phyloP scores from a whole-genome alignment of 495 filamentous ascomycete species.

The Venustampulla echinocandica region DNA sequence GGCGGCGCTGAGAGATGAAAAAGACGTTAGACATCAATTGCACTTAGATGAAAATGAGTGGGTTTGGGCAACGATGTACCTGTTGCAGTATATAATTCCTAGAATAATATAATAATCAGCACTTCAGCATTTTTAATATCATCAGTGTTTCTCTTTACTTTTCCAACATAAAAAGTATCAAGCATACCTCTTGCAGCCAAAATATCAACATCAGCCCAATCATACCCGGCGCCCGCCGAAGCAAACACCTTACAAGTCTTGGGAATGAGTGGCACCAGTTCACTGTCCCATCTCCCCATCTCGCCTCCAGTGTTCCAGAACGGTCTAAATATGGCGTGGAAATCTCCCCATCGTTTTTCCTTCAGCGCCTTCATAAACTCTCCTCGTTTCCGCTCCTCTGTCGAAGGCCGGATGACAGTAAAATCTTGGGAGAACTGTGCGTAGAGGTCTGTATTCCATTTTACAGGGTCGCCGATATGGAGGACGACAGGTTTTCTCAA shows the following conservation, averaged over 20 bases:
- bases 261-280: conserved; percentile 59
- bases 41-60: background rate
- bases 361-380: conserved; percentile 56
- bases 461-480: conserved; percentile 60
- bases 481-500: conserved; percentile 45
- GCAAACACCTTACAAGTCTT: conserved; percentile 58
- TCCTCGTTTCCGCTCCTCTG: conserved; percentile 40
- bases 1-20: conserved; percentile 31
- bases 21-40: background rate
- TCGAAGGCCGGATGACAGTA: conserved; percentile 46
- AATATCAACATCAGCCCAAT: conserved; percentile 66
- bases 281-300: conserved; percentile 69
- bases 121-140: background rate
- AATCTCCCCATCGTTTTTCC: conserved; percentile 60
- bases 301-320: conserved; percentile 75
- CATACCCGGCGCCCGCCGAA: conserved; percentile 65
- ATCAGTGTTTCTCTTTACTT: too few relatives aligned
- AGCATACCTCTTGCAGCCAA: conserved; percentile 56
- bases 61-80: conserved; percentile 4
- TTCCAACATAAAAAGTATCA: too few relatives aligned
- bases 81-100: conserved; percentile 23
- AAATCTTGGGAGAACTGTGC: conserved; percentile 46
- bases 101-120: background rate
- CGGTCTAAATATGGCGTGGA: conserved; percentile 63
- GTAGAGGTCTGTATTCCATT: conserved; percentile 54